Evolutionary conservation across 2,329 filamentous ascomycete genomes (phyloP).

Genomic region (Tetracladium maxilliforme): DNA sequence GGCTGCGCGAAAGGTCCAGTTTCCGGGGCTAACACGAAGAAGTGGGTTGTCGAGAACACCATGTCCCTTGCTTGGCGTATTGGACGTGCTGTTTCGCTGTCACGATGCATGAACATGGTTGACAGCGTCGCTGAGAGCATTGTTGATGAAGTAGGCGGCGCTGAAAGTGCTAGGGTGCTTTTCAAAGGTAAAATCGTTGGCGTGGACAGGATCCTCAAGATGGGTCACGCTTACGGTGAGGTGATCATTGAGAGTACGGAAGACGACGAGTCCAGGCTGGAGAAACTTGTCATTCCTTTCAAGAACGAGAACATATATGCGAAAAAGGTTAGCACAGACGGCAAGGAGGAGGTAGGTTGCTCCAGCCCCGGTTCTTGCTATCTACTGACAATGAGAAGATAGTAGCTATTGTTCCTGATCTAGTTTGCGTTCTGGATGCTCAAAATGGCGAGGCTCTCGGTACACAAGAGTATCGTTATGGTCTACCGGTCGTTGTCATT

Average conservation of each 20-base stretch:
- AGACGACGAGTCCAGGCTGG: conserved; percentile 19
- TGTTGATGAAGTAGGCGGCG: conserved; percentile 40
- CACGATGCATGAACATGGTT: conserved; percentile 30
- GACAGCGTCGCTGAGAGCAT: conserved; percentile 41
- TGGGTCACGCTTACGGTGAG: conserved; percentile 44
- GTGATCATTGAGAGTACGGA: conserved; percentile 35
- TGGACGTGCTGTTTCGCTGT: conserved; percentile 39
- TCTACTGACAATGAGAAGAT: too few species aligned
- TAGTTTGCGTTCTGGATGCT: conserved; percentile 20
- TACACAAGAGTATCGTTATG: conserved; percentile 33
- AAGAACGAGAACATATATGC: conserved; percentile 64
- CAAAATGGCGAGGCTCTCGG: conserved; percentile 32
- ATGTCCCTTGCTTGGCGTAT: conserved; percentile 32
- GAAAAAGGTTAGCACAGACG: conserved; percentile 6
- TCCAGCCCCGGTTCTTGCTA: too few species aligned
- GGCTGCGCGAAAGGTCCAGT: conserved; percentile 32
- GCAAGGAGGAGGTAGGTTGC: conserved; percentile 17
- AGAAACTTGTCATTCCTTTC: conserved; percentile 48
- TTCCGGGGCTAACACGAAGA: conserved; percentile 29
- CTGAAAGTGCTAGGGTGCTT: conserved; percentile 35
- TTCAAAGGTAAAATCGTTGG: conserved; percentile 50
- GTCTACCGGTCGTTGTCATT: conserved; percentile 32
- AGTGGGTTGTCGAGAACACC: conserved; percentile 33
- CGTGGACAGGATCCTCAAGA: conserved; percentile 38
- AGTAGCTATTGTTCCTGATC: conserved; percentile 16